A percentile compares a stretch with the other conserved stretches of the same genome.
Evolutionary conservation across 2,329 filamentous ascomycete genomes (phyloP).

Genomic region (Coleophoma eucalyptorum): DNA sequence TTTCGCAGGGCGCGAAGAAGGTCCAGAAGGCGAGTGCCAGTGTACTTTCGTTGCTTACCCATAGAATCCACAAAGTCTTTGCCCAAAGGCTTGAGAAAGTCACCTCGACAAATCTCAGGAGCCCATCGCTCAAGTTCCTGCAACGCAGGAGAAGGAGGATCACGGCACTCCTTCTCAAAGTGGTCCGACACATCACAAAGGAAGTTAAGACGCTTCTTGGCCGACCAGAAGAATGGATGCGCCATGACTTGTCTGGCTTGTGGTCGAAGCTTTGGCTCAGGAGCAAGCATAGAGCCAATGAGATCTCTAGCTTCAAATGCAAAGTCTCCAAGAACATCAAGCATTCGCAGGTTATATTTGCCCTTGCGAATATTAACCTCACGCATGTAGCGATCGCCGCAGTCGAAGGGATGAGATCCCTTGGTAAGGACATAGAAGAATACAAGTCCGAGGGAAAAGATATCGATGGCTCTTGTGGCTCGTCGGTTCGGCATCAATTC

Average conservation of each 20-base stretch:
- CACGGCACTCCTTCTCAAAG: constrained; percentile 87
- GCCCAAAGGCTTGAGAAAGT: constrained; percentile 76
- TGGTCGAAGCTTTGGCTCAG: constrained; percentile 56
- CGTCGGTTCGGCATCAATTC: constrained; percentile 65
- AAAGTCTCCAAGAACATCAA: constrained; percentile 77
- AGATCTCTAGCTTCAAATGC: constrained; percentile 84
- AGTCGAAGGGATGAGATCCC: constrained; percentile 89
- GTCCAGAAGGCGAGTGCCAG: constrained; percentile 77
- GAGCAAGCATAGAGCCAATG: constrained; percentile 71
- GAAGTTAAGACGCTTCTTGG: constrained; percentile 85
- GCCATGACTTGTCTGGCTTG: constrained; percentile 76
- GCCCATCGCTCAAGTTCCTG: constrained; percentile 53
- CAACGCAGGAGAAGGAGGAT: constrained; percentile 71
- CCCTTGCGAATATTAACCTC: constrained; percentile 97
- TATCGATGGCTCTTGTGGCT: constrained; percentile 93
- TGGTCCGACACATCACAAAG: constrained; percentile 96
- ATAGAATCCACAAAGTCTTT: constrained; percentile 83
- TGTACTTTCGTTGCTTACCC: constrained; percentile 94
- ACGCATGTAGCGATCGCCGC: constrained; percentile 89
- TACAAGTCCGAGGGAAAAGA: constrained; percentile 95
- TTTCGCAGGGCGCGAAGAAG: constrained; percentile 85
- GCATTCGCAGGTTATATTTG: constrained; percentile 65
- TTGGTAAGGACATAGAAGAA: constrained; percentile 98
- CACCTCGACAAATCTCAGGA: constrained; percentile 53
- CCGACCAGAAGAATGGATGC: constrained; percentile 95